These are phyloP conservation scores for Neonectria magnoliae DNA, from an alignment of 2,329 filamentous ascomycete genomes.

Conservation along the genomic window DNA sequence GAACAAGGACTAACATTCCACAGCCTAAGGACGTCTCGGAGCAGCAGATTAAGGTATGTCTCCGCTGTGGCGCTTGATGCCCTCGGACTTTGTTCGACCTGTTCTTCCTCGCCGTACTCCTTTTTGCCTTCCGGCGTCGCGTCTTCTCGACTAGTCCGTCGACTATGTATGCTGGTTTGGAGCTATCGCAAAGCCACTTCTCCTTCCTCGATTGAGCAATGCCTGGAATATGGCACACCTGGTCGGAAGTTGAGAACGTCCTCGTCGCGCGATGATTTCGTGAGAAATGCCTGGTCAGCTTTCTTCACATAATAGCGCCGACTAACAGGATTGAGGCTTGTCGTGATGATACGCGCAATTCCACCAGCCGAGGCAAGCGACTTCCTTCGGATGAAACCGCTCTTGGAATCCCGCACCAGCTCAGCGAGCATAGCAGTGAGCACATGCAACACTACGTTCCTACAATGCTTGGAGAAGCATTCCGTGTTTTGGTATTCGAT, in stretches of 20 bases:
- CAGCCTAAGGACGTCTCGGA: slow-evolving; percentile 97
- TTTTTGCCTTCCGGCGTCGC: slow-evolving; percentile 46
- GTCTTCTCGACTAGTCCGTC: slow-evolving; percentile 34
- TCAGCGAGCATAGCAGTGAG: slow-evolving; percentile 65
- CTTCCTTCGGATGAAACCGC: slow-evolving; percentile 43
- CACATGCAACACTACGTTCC: slow-evolving; percentile 43
- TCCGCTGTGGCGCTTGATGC: slow-evolving; percentile 77
- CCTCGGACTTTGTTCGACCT: slow-evolving; percentile 78
- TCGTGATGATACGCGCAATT: slow-evolving; percentile 31
- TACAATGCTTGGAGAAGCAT: slow-evolving; percentile 21
- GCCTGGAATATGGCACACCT: slow-evolving; percentile 45
- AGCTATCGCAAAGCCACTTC: slow-evolving; percentile 42
- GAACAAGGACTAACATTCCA: slow-evolving; percentile 56
- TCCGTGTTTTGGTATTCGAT: slow-evolving; percentile 12
- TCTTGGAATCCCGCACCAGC: slow-evolving; percentile 32
- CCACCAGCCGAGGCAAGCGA: slow-evolving; percentile 33
- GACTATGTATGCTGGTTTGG: slow-evolving; percentile 32
- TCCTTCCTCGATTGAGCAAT: slow-evolving; percentile 45
- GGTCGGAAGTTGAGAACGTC: slow-evolving; percentile 69
- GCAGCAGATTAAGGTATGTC: slow-evolving; percentile 99
- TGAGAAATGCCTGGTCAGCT: slow-evolving; percentile 65
- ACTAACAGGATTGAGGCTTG: slow-evolving; percentile 39
- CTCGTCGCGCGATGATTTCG: slow-evolving; percentile 59
- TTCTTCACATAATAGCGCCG: slow-evolving; percentile 41
- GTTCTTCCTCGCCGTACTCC: slow-evolving; percentile 52